Evolutionary conservation across 305 asterid genomes (phyloP), one percentile per base, ranked within the genome.

Genomic region (Plantago lanceolata): DNA sequence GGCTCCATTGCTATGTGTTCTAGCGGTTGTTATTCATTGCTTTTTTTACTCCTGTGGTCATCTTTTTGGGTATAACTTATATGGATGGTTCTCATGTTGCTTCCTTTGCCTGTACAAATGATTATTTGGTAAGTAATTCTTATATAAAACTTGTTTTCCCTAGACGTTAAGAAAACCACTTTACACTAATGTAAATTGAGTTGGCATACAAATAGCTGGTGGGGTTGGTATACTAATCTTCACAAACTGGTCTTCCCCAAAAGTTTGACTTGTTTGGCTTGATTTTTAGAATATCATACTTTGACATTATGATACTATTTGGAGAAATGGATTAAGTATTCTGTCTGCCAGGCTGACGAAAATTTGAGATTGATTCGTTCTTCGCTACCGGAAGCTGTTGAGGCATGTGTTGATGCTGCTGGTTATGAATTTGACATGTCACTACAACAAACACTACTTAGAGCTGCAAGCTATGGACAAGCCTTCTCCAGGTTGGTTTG

Each of bases 391-490:
- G 97, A 85, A 80, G 99, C 99, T 68, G 97, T 89, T 73, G 92
- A 89, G 74, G 89, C 96, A 61, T 93, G 99, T 68, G 64, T 93
- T 64, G 97, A 93, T 80, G 97, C 97, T 64, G 97, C 99, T 21
- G 93, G 95, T 63, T 84, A 85, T 71, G 99, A 93, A 68, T 93
- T 93, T 84, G 94, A 87, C 74, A 68, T 82, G 67, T 83, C 86
- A 59, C 94, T 66, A 71, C 99, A 93, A 60, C 81, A 92, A 63
- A 78, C 88, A 5, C 79, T 93, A 52, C 74, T 93, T 68, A 84
- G 99, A 84, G 90, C 99, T 72, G 96, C 95, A 11, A 93, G 97
- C 87, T 93, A 93, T 50, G 99, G 99, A 54, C 96, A 89, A 82
- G 88, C 99, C 48, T 93, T 92, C 84, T 85, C 96, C 75, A 93